phyloP scores from a whole-genome alignment of 164 flowering plant species.

The Aristolochia californica region DNA sequence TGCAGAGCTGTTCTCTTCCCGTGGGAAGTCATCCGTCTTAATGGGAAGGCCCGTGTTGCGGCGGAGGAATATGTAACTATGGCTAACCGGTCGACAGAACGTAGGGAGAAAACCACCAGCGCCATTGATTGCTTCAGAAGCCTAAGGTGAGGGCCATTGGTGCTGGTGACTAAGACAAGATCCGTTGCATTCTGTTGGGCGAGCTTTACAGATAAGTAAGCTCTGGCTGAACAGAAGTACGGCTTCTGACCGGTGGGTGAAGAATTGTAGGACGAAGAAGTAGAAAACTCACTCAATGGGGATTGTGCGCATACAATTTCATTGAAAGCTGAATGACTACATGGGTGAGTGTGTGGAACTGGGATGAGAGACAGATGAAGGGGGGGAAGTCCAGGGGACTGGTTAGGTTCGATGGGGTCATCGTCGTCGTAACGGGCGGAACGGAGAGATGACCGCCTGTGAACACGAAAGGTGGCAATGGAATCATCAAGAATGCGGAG shows the following conservation, averaged over 20 bases:
- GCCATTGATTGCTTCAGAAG: constrained; percentile 89
- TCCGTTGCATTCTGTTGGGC: constrained; percentile 55
- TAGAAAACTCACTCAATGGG: constrained; percentile 11
- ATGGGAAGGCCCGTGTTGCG: constrained; percentile 68
- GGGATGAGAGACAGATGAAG: constrained; percentile 42
- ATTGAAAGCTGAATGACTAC: constrained; percentile 14
- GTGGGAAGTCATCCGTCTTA: constrained; percentile 69
- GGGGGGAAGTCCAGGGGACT: constrained; percentile 24
- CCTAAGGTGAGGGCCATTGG: constrained; percentile 72
- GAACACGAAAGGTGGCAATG: constrained; percentile 70
- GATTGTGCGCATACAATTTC: constrained; percentile 1
- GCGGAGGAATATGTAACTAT: constrained; percentile 68
- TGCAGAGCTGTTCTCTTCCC: constrained; percentile 81
- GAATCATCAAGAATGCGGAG: constrained; percentile 84
- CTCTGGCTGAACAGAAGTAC: constrained; percentile 14
- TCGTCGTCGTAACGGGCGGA: constrained; percentile 68
- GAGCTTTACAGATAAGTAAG: constrained; percentile 52
- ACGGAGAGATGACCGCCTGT: constrained; percentile 70
- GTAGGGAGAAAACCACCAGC: constrained; percentile 64
- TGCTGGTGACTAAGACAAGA: constrained; percentile 69
- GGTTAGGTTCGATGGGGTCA: constrained; percentile 59
- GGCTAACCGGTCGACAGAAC: constrained; percentile 69
- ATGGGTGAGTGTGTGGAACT: constrained; percentile 16
- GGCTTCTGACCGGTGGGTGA: constrained; percentile 18
- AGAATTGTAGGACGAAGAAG: constrained; percentile 14